Evolutionary conservation across 805 yeast species (phyloP), one percentile per base, ranked within the genome.

Genomic region (Schwanniomyces sp.): DNA sequence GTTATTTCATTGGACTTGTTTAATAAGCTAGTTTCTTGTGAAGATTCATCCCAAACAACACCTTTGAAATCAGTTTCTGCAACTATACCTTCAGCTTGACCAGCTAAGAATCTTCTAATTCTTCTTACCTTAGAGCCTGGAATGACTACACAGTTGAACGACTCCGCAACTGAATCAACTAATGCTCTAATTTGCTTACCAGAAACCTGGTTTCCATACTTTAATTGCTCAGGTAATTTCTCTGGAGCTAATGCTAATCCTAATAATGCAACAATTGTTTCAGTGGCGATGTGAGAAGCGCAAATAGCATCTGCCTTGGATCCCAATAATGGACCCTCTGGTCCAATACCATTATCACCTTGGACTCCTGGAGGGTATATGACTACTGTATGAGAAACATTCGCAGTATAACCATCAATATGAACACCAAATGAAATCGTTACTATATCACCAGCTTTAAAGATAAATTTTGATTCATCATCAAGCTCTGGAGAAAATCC

Each of bases 81-180:
- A 53, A 91, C 94, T 46, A 91, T 75, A 63, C 91, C 94, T 62
- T 90, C 96, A 49, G 91, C 85, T 75, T 94, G 99, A 45, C 99
- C 99, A 34, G 96, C 96, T 62, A 94, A 80, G 60, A 92, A 94
- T 63, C 98, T 82, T 74, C 96, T 82, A 48, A 91, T 79, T 66
- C 97, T 81, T 72, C 99, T 86, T 38, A 94, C 88, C 64, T 89
- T 85, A 18, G 97, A 88, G 0, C 96, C 96, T 27, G 98, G 98
- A 32, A 88, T 90, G 46, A 94, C 90, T 48, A 76, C 76, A 74
- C 96, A 90, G 64, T 86, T 82, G 71, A 84, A 94, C 1, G 86
- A 75, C 48, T 78, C 79, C n/a, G 96, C 98, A 59, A 94, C 78
- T n/a, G 84, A 77, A 60, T 94, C 95, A 25, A 91, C 97, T 41